Evolutionary conservation across 1,284 basidiomycete species (phyloP), one percentile per base, ranked within the genome.

Genomic region (Puccinia hordei): DNA sequence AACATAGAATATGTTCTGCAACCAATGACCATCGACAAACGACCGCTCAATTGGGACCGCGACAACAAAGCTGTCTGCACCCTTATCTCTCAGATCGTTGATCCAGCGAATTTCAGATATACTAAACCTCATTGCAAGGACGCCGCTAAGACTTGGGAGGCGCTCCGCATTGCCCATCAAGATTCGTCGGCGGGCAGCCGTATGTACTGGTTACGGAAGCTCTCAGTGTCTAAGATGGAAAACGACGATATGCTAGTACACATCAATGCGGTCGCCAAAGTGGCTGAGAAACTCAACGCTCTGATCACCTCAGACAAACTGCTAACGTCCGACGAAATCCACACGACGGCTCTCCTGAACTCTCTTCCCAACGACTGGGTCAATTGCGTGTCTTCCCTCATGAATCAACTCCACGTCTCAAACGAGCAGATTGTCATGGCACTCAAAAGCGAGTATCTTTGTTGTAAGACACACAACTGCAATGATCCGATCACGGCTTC

Each of bases 41-140:
- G 38, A 4, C 4, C 38, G 4, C 38, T 12, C 38, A 73, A 30
- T 51, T 73, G 71, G 71, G 27, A 19, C 0, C 22, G 30, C 1
- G 71, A 73, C 22, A 73, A 73, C 27, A 73, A 73, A 24, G 51
- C 71, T n/a, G 51, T 73, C 3, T 66, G 33, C 19, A 30, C 22
- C 10, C 12, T 41, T 6, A 4, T 41, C 38, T 41, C 38, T 4
- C 38, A 41, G 12, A 41, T 41, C 38, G 38, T 71, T 13, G 2
- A 71, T 33, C 68, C 68, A 13, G 10, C 24, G 1, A 73, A 73
- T 24, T 4, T 73, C 53, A 1, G 17, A 1, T 13, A 53, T 27
- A n/a, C 55, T 6, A 13, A 19, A 1, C 53, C 8, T 1, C 19
- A 19, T 19, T n/a, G 22, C 13, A 8, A 33, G 8, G 53, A 73